Conservation (phyloP, 108 stramenopile genomes). For the Cyclotella atomus region DNA sequence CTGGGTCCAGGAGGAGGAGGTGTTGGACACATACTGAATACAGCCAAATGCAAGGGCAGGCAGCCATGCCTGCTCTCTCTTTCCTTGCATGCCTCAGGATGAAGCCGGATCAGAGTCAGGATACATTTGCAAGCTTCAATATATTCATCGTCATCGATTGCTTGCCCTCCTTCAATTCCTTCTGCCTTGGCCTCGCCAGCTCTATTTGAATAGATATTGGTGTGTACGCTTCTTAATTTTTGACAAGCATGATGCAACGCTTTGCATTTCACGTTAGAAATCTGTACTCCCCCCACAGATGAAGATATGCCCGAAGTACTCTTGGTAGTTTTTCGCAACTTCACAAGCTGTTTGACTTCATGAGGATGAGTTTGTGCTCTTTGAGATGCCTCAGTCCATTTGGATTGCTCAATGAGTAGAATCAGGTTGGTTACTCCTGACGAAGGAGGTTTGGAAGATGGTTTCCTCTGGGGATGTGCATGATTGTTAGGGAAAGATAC, state of each 20-base stretch:
- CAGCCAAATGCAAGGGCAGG: conserved; percentile 84
- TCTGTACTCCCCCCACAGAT: conserved; percentile 28
- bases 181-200: neutral
- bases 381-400: conserved; percentile 38
- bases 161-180: neutral
- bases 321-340: conserved; percentile 46
- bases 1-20: conserved; percentile 40
- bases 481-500: conserved; percentile 1
- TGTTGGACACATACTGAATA: conserved; percentile 81
- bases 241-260: conserved; percentile 89
- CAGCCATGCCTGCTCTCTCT: conserved; percentile 90
- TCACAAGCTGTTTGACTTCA: conserved; percentile 48
- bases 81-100: conserved; percentile 79
- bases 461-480: neutral
- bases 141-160: conserved; percentile 69
- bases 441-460: conserved; percentile 7
- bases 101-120: conserved; percentile 60
- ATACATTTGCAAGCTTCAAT: conserved; percentile 83
- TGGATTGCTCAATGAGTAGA: conserved; percentile 38
- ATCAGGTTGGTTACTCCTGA: conserved; percentile 39
- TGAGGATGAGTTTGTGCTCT: conserved; percentile 40
- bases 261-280: conserved; percentile 77
- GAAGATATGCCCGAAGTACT: neutral
- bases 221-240: conserved; percentile 71
- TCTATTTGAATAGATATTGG: conserved; percentile 33